These are phyloP conservation scores for Lanmaoa rubissima DNA, from an alignment of 768 basidiomycete genomes.

Conservation along the genomic window DNA sequence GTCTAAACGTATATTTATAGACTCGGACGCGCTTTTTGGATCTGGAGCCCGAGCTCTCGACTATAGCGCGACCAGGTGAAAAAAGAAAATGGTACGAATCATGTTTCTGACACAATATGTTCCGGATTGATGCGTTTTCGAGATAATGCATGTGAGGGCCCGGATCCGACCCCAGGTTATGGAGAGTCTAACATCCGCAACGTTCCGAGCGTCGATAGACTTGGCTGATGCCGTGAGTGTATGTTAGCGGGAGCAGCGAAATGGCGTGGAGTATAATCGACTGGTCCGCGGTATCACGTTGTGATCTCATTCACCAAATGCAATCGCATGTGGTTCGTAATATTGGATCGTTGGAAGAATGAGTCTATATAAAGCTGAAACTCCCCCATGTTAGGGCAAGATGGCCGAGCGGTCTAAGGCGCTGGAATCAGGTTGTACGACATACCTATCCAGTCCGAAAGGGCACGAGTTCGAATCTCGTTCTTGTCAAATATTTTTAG, in stretches of 20 bases:
- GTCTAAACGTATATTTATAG: no score
- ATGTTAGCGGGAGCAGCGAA: not conserved
- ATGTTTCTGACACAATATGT: no score
- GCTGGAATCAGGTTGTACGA: slow-evolving; percentile 46
- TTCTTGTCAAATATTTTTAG: slow-evolving; percentile 30
- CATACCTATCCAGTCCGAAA: slow-evolving; percentile 25
- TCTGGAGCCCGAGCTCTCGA: no score
- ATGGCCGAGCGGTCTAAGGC: slow-evolving; percentile 64
- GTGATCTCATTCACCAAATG: no score
- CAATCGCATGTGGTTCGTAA: no score
- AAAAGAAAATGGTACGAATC: no score
- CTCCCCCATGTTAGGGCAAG: slow-evolving; percentile 20
- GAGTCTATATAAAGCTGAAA: not conserved
- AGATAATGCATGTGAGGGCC: no score
- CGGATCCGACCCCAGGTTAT: not conserved
- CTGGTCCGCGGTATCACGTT: no score
- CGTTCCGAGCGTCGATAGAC: not conserved
- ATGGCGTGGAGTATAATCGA: not conserved
- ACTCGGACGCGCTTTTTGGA: no score
- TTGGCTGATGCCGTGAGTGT: no score
- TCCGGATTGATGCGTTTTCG: no score
- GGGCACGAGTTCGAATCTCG: slow-evolving; percentile 40
- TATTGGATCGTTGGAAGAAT: not conserved
- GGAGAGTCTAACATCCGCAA: not conserved
- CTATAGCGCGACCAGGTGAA: no score